Evolutionary conservation across 495 filamentous ascomycete species (phyloP), one percentile per base, ranked within the genome.

Genomic region (Penicillium flavigenum): DNA sequence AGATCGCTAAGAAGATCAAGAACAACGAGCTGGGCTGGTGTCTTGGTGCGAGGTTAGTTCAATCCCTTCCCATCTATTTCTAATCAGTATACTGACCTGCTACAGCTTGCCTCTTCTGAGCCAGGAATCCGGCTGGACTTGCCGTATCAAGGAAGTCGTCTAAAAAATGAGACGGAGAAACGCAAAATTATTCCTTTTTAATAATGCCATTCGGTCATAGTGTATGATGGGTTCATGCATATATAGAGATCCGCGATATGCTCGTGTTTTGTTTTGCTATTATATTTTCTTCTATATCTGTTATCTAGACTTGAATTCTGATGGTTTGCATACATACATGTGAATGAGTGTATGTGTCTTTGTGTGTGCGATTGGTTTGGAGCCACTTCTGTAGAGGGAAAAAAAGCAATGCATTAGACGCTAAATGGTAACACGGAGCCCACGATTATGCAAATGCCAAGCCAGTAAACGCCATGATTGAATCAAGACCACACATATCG

Each of bases 1-100:
- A 88, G 80, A 95, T 96, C 63, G 94, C 94, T 29, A 98, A 98
- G 88, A 93, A 96, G 83, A 94, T 98, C 63, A 93, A 93, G 79
- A 86, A 86, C 34, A 96, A 96, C 72, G 95, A 98, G 80, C 76
- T 98, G 56, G 94, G 94, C 47, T 98, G 94, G 94, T 97, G 92
- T 76, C 78, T 98, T 71, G 94, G 94, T 64, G 94, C 94, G 57
- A 97, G 91, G 90, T 92, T 81, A 75, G 59, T 63, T 49, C 22
- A 43, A 29, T 48, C 24, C 24, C 26, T 45, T 27, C 26, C 32
- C 20, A 46, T 54, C 24, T 45, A 9, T 31, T 48, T 49, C 17
- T 46, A 58, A 7, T 9, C 27, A 46, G 29, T 19, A 57, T 67
- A 56, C 76, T 79, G 57, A 80, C 55, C 41, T 68, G 32, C 26